Evolutionary conservation across 768 basidiomycete genomes (phyloP), one percentile per base, ranked within the genome.

Genomic region (Rickenella mellea): DNA sequence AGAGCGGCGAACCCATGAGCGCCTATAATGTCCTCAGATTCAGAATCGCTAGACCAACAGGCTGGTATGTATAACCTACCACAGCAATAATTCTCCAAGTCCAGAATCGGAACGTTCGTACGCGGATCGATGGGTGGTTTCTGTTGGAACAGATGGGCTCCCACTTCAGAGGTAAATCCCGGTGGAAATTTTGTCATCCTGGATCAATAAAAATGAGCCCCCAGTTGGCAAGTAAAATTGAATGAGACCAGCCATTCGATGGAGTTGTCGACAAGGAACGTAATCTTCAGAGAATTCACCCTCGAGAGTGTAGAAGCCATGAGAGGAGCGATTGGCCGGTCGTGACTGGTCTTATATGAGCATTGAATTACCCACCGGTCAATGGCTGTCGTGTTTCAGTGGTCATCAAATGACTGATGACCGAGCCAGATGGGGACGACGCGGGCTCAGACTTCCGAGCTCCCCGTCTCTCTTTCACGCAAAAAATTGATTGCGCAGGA

Each of bases 1-100:
- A 90, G 64, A 25, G 76, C 79, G n/a, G 86, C 74, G 51, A 91
- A 82, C 1, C 88, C 88, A 62, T 91, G 88, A 1, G 87, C 87
- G 4, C 85, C 85, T 80, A 39, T 29, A 25, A n/a, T 28, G 12
- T 38, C 27, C 9, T 15, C 15, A 24, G 5, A 38, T 1, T 12
- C 30, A 14, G 30, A 27, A 50, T 39, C 26, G 35, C 17, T 42
- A 10, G 44, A 11, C 21, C 30, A 36, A 45, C 11, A 20, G 11
- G 4, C 3, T 22, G 19, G 21, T 6, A 9, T 21, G 25, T 57
- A 65, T n/a, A n/a, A n/a, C 75, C 44, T 67, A 81, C 66, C 83
- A 68, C 76, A 78, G 48, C 77, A 78, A 55, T 80, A 85, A 37
- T 76, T 69, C 52, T 87, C 76, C 37, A 90, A 72, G 51, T 89